phyloP scores from a whole-genome alignment of 768 basidiomycete genomes.

The Exidia glandulosa region DNA sequence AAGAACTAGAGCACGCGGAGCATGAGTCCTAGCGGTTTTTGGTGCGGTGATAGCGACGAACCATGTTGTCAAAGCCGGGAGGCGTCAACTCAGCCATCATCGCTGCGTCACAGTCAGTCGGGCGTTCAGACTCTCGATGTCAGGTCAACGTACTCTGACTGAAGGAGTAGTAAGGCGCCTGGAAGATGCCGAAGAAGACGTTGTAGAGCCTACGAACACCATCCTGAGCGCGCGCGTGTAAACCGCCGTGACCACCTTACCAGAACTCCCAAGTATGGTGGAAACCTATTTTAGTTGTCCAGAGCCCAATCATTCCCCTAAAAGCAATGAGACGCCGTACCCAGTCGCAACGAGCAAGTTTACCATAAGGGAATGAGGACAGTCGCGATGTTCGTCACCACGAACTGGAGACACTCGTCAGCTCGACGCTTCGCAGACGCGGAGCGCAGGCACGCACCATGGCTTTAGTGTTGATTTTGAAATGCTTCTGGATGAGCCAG shows the following conservation, averaged over 20 bases:
- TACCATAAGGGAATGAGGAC: constrained; percentile 64
- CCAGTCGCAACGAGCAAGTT: background rate
- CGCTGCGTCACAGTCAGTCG: too few relatives aligned
- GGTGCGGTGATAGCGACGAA: constrained; percentile 9
- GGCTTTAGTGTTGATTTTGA: constrained; percentile 68
- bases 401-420: constrained; percentile 36
- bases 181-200: constrained; percentile 67
- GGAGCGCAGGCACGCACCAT: constrained; percentile 39
- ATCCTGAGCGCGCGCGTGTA: constrained; percentile 9
- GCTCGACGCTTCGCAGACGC: background rate
- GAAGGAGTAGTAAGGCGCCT: constrained; percentile 81
- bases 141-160: constrained; percentile 60
- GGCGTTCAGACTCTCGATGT: too few relatives aligned
- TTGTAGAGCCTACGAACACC: constrained; percentile 54
- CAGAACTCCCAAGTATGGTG: constrained; percentile 86
- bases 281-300: constrained; percentile 68
- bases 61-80: constrained; percentile 79
- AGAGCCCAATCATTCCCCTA: constrained; percentile 72
- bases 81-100: constrained; percentile 57
- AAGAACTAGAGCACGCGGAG: constrained; percentile 71
- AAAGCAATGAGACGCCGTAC: too few relatives aligned
- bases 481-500: constrained; percentile 75
- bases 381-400: constrained; percentile 65
- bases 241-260: constrained; percentile 29
- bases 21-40: too few relatives aligned